Conservation (phyloP, 192 early-diverging fungal genomes). For the Geranomyces variabilis region DNA sequence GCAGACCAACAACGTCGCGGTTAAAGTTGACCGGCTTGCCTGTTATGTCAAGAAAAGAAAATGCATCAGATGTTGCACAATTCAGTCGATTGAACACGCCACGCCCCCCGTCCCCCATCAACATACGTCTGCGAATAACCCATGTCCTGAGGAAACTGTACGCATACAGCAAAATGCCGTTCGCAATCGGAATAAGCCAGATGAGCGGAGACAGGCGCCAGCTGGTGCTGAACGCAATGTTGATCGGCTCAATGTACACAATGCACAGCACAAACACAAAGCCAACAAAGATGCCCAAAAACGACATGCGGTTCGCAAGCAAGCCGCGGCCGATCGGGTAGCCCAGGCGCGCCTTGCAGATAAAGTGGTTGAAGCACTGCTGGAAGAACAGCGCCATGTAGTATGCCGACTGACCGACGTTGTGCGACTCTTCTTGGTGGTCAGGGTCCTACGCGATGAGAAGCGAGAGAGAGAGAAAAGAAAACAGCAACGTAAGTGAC, state of each 20-base stretch:
- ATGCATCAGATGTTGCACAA: no score
- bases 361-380: constrained; percentile 95
- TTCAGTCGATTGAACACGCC: no score
- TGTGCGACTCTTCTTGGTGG: constrained; percentile 66
- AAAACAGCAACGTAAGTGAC: no score
- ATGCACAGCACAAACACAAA: constrained; percentile 68
- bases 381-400: constrained; percentile 81
- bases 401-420: constrained; percentile 78
- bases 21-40: constrained; percentile 67
- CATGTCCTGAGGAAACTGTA: constrained; percentile 73
- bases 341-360: constrained; percentile 70
- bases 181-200: constrained; percentile 86
- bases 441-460: constrained; percentile 39
- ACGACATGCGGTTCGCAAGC: constrained; percentile 77
- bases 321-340: constrained; percentile 65
- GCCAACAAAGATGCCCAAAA: constrained; percentile 72
- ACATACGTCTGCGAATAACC: constrained; percentile 61
- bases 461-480: not conserved
- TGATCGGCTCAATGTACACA: constrained; percentile 84
- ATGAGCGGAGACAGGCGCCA: constrained; percentile 69
- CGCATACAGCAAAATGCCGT: constrained; percentile 75
- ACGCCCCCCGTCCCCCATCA: no score
- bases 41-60: constrained; percentile 26
- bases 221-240: constrained; percentile 59
- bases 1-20: constrained; percentile 79